Percentiles rank a stretch among this genome's conserved stretches.
Evolutionary conservation across 805 yeast genomes (phyloP).

Genomic region (Saturnispora kantuleensis): DNA sequence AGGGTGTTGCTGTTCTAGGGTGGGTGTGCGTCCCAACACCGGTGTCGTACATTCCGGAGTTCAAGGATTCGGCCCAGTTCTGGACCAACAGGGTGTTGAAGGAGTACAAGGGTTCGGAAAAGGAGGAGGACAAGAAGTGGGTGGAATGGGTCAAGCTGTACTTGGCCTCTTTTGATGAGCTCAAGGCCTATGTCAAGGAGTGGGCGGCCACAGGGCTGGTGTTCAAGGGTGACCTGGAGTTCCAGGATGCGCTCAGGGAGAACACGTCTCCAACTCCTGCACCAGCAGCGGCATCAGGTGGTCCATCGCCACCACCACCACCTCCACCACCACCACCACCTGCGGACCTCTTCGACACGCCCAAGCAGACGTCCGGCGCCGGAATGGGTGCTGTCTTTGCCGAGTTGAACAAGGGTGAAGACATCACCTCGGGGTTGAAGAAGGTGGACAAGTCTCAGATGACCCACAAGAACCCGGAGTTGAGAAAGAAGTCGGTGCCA

Average conservation of each 20-base stretch:
- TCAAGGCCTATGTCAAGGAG: conserved; percentile 66
- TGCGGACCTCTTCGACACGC: conserved; percentile 51
- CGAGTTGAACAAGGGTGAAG: conserved; percentile 80
- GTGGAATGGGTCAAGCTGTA: conserved; percentile 75
- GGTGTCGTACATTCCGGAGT: conserved; percentile 64
- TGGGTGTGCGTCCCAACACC: conserved; percentile 83
- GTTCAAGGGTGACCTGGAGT: conserved; percentile 62
- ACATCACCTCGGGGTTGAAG: conserved; percentile 73
- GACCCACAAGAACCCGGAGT: conserved; percentile 85
- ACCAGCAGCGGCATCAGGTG: conserved; percentile 17
- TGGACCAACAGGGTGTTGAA: conserved; percentile 89
- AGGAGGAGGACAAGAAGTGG: conserved; percentile 27
- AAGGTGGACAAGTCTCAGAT: conserved; percentile 89
- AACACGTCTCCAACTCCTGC: conserved; percentile 6
- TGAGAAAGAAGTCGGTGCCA: conserved; percentile 59
- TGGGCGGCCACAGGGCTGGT: conserved; percentile 76
- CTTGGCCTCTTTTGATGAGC: conserved; percentile 52
- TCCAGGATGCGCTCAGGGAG: conserved; percentile 38
- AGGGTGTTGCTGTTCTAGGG: conserved; percentile 82
- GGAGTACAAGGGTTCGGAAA: conserved; percentile 63
- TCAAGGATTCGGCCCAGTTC: conserved; percentile 85
- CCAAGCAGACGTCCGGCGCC: conserved; percentile 31
- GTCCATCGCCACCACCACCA: conserved; percentile 31
- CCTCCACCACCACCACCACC: conserved; percentile 92
- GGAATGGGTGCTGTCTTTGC: conserved; percentile 77